Evolutionary conservation across 2,329 filamentous ascomycete species (phyloP), one percentile per base, ranked within the genome.

Genomic region (Pseudogymnoascus sp.): DNA sequence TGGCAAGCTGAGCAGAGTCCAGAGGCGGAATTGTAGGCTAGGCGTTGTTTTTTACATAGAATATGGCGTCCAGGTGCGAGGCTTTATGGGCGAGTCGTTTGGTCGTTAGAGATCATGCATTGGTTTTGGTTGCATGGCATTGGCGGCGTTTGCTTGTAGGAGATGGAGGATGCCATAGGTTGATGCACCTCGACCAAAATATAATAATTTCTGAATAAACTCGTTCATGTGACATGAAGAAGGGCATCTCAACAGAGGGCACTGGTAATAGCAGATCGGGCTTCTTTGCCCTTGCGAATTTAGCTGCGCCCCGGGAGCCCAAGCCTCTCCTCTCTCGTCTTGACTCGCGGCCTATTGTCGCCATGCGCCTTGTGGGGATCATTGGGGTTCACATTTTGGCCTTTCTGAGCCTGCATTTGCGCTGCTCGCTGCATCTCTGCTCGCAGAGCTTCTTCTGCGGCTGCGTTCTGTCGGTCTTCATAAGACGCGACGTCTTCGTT

Each of bases 401-500:
- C 64, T 15, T 63, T 40, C 61, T 67, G 64, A 42, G 65, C 60
- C 40, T 69, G 67, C 27, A 67, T 67, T 61, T 69, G 64, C 61
- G 65, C 48, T 40, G 59, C 59, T 4, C 62, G 60, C 60, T 63
- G 64, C 39, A 67, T 66, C 62, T 68, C 62, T 12, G 66, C 62
- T 29, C 64, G 64, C 25, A 62, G 35, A 0, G 65, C 61, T 6
- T 64, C 67, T 65, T 73, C 70, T 13, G 73, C 71, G 33, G 74
- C 75, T 64, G 78, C 74, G 25, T 76, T 77, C 64, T 85, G 81
- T 29, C 80, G 79, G 72, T 87, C 85, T 70, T 90, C 87, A 75
- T 89, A 90, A 61, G 82, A 78, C 39, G 86, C 85, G 39, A 90
- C 79, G 72, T 91, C 88, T 70, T 89, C 85, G 58, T 84, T 78